Evolutionary conservation across 1,139 yeast species (phyloP), one percentile per base, ranked within the genome.

Genomic region (Nakaseomyces bracarensis): DNA sequence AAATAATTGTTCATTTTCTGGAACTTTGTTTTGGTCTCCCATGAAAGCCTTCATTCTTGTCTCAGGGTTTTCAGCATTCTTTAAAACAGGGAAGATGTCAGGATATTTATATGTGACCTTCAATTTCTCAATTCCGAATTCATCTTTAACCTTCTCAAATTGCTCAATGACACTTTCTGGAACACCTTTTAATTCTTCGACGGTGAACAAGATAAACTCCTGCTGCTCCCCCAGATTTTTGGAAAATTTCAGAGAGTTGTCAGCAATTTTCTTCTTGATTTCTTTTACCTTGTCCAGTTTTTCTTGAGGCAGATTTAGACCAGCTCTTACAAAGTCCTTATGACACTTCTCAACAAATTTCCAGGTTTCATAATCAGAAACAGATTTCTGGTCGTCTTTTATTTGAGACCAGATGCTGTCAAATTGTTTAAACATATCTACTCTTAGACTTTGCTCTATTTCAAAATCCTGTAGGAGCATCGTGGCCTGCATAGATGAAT

Each of bases 51-150:
- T 56, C 58, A 76, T 79, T 61, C 95, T 73, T 2, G 93, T 82
- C 13, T 71, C 73, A 33, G 77, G 73, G 48, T 66, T 65, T 44
- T 71, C 68, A 36, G 93, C 89, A 58, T 77, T 75, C 58, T 81
- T 80, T 60, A 82, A 64, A n/a, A 80, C 79, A 0, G 94, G 94
- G 50, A 79, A 66, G 41, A 81, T 65, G 56, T 84, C 94, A 3
- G 95, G 91, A 55, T 82, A 82, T 60, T 84, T 82, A 67, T 74
- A 84, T 3, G 93, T 80, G 68, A 85, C 79, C 58, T 79, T 80
- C 54, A 72, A 72, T 26, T 57, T 57, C 11, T 43, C 43, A 18
- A 46, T 50, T 11, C 72, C 77, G 10, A 60, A 67, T 37, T 65
- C 70, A 11, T 66, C 73, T 31, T 60, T 64, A 14, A 65, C 59